Base-by-base conservation (phyloP, 2,329 filamentous ascomycete species). In the Aspergillus ochraceus region DNA sequence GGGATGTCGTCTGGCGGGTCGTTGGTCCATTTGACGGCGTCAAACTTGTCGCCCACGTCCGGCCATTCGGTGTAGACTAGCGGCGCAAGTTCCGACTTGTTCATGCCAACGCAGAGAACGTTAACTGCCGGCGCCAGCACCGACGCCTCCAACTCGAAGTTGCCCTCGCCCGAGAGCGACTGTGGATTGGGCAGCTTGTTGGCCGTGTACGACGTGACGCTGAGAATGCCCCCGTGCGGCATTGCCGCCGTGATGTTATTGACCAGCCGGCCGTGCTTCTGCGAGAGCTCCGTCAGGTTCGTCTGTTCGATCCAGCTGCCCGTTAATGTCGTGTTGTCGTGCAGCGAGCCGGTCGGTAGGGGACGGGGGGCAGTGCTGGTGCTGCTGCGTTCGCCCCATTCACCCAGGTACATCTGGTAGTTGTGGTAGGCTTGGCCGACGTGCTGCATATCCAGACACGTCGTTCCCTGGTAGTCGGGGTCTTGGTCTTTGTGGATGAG, bases 161-260 rank as follows among this genome's bases (percentile, higher is more conserved):
- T 84, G 11, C 90, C 90, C 9, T 90, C 81, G 0, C 89, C 89
- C 0, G 78, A 81, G 11, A 87, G 77, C 20, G 87, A 84, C 6
- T 81, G 79, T 0, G 91, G 90, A 66, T 94, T 90, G 9, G 90
- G 74, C 30, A 95, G 90, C 0, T 76, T 72, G 67, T 94, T 94
- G 9, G 76, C 71, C 0, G 80, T 74, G 64, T 88, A 79, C 9
- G 79, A 83, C 0, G 88, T 87, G 0, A 90, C 90, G 12, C 79
- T 74, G 36, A 89, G 86, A 0, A 95, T 81, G 0, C 88, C 86
- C 0, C 87, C 80, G 66, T 95, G 91, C 0, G 91, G 91, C 83
- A 93, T 88, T 0, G 90, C 89, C 64, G 93, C 80, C 0, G 88
- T 90, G 26, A 92, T 85, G 63, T 93, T 92, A 70, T 92, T 90